Evolutionary conservation across 169 alveolate genomes (phyloP).

Genomic region (Plasmodium knowlesi): DNA sequence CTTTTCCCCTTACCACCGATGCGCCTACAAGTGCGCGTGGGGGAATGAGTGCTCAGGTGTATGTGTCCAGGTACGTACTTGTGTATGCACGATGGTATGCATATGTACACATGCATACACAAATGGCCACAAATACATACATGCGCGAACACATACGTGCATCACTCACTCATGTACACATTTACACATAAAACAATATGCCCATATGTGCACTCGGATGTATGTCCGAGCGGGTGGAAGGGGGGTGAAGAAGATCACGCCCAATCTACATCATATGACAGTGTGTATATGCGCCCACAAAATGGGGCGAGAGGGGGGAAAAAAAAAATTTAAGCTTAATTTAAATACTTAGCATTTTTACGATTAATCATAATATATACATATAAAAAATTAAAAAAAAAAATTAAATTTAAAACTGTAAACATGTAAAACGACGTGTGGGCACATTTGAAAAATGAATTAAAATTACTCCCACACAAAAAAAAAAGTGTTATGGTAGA

Average conservation of each 20-base stretch:
- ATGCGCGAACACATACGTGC: neutral
- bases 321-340: neutral
- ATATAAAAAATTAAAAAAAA: neutral
- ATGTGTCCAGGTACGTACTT: neutral
- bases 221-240: neutral
- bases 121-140: neutral
- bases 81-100: neutral
- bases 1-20: neutral
- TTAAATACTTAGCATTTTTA: neutral
- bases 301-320: neutral
- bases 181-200: neutral
- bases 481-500: neutral
- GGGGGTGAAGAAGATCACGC: neutral
- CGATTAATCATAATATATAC: constrained; percentile 12
- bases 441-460: constrained; percentile 24
- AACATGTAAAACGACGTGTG: neutral
- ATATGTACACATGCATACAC: neutral
- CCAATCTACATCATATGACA: neutral
- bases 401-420: neutral
- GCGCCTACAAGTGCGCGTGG: neutral
- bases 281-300: neutral
- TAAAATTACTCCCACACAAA: neutral
- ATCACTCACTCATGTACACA: neutral
- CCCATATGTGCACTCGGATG: neutral
- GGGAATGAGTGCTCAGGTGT: neutral